phyloP scores from a whole-genome alignment of 2,329 filamentous ascomycete genomes.

The Colletotrichum cordylinicola region DNA sequence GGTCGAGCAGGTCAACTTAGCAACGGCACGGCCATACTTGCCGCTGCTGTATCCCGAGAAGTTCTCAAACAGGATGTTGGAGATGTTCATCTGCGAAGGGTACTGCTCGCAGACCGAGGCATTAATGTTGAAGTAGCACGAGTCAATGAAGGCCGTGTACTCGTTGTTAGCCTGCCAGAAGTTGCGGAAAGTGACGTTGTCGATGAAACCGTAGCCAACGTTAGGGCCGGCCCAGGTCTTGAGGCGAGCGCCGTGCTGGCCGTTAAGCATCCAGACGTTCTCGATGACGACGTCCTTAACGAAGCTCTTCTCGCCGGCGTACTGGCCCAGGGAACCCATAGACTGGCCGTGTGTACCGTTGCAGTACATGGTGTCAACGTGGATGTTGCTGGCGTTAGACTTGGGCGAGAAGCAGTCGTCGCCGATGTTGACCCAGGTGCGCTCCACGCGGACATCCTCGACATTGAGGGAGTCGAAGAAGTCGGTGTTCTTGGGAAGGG shows the following conservation, averaged over 20 bases:
- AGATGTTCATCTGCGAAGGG: slow-evolving; percentile 60
- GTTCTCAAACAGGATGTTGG: slow-evolving; percentile 62
- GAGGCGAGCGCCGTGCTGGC: slow-evolving; percentile 64
- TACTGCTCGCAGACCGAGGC: slow-evolving; percentile 64
- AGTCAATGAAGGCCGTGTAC: slow-evolving; percentile 63
- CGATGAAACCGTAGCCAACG: slow-evolving; percentile 63
- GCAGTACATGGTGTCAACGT: slow-evolving; percentile 65
- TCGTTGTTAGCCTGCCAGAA: slow-evolving; percentile 65
- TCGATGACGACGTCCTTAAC: slow-evolving; percentile 58
- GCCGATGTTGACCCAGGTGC: slow-evolving; percentile 59
- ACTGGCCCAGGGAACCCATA: slow-evolving; percentile 67
- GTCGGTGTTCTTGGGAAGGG: slow-evolving; percentile 68
- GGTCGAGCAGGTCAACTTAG: slow-evolving; percentile 58
- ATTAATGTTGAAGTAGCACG: slow-evolving; percentile 57
- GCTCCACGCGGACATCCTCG: slow-evolving; percentile 22
- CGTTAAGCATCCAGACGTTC: slow-evolving; percentile 57
- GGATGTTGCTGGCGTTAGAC: slow-evolving; percentile 64
- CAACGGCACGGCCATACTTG: slow-evolving; percentile 57
- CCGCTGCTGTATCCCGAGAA: slow-evolving; percentile 61
- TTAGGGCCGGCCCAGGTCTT: slow-evolving; percentile 64
- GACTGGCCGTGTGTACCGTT: slow-evolving; percentile 67
- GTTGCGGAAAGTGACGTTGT: slow-evolving; percentile 66
- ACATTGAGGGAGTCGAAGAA: slow-evolving; percentile 26
- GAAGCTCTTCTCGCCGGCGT: slow-evolving; percentile 48
- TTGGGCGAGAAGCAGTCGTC: slow-evolving; percentile 72